Base-by-base conservation (phyloP, 495 filamentous ascomycete species). In the Neurospora sp. region DNA sequence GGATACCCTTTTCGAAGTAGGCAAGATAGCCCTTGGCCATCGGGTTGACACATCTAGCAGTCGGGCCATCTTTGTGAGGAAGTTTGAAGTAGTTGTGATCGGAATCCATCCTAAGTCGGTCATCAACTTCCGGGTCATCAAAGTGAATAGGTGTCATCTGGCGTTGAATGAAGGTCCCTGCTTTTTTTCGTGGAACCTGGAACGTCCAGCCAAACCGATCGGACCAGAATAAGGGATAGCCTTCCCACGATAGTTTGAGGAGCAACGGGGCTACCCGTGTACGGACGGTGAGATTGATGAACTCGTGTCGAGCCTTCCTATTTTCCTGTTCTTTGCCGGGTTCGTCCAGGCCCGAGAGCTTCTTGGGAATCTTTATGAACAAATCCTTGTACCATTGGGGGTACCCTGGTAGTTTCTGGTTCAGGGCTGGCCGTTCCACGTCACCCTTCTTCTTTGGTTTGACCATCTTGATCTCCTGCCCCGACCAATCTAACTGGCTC, bases 351-450 rank as follows among this genome's bases (percentile, higher is more conserved):
- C 14, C 53, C 12, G 53, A 65, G 27, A 65, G 53, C 6, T 35
- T 16, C 27, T 65, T 65, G 6, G 53, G 53, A 40, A 78, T 89
- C 46, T 89, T 93, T 3, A 85, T 71, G 74, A 97, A 97, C 22
- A 98, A 82, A 78, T 93, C 93, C 79, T 94, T 97, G 81, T 97
- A 99, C 96, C 96, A 99, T 74, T 91, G 86, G 0, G 96, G 96
- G 92, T 93, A 94, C 39, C 96, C 96, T 5, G 94, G 94, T 81
- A 90, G 93, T 84, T 98, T 98, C 82, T 98, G 95, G 37, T 92
- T 85, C 4, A 90, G 90, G 18, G 90, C 91, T 35, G 92, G 93
- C 69, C 93, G 86, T 2, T 91, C 90, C 39, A 91, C 90, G 71
- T 94, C 92, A 6, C 82, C 85, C 80, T 96, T 96, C 82, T 90